These are phyloP conservation scores for Talaromyces adpressus DNA, from an alignment of 495 filamentous ascomycete species.

Conservation along the genomic window DNA sequence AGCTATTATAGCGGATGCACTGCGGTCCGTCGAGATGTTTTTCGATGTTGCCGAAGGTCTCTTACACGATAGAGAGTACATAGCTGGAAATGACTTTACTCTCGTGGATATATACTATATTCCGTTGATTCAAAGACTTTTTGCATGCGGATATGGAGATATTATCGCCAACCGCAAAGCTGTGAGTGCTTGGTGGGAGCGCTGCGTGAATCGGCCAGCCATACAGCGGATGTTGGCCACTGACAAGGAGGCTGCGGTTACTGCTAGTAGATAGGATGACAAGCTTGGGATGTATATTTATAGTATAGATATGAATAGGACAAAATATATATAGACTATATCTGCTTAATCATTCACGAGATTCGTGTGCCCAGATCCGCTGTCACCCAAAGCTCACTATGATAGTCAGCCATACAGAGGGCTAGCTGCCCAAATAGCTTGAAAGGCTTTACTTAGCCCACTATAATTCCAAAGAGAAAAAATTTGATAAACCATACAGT, in stretches of 20 bases:
- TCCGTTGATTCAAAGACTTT: constrained; percentile 34
- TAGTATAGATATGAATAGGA: too few species aligned
- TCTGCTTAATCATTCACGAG: too few species aligned
- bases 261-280: constrained; percentile 18
- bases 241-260: constrained; percentile 21
- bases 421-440: too few species aligned
- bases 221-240: constrained; percentile 24
- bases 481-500: too few species aligned
- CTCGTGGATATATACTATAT: constrained; percentile 40
- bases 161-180: constrained; percentile 30
- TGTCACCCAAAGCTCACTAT: too few species aligned
- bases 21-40: constrained; percentile 28
- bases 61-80: constrained; percentile 29
- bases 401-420: too few species aligned
- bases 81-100: constrained; percentile 35
- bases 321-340: too few species aligned
- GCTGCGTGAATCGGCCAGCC: constrained; percentile 26
- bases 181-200: constrained; percentile 34
- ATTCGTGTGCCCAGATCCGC: too few species aligned
- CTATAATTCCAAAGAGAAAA: too few species aligned
- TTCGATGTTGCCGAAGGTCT: constrained; percentile 34
- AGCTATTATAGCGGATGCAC: constrained; percentile 26
- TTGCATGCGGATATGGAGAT: constrained; percentile 33
- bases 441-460: too few species aligned
- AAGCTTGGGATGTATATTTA: neutral